Conservation (phyloP, 768 basidiomycete genomes). For the Clathrus columnatus region DNA sequence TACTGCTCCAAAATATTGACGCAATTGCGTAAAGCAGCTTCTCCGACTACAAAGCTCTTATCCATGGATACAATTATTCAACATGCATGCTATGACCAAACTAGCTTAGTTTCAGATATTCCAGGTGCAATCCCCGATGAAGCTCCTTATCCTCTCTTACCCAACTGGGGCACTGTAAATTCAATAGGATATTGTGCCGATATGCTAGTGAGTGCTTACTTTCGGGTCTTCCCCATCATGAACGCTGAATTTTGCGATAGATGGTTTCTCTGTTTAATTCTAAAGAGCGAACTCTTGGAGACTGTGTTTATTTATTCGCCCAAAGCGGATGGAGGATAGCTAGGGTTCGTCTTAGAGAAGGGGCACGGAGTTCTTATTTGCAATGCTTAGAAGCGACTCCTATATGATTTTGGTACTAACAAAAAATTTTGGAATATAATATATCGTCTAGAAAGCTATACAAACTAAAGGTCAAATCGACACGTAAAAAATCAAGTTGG, state of each 20-base stretch:
- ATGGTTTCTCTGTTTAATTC: constrained; percentile 64
- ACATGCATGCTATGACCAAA: constrained; percentile 15
- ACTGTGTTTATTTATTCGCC: constrained; percentile 43
- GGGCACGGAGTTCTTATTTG: not conserved
- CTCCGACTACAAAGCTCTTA: constrained; percentile 20
- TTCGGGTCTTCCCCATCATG: not conserved
- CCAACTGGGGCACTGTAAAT: constrained; percentile 67
- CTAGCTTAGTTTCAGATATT: not conserved
- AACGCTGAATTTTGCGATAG: constrained; percentile 26
- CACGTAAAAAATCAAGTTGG: too few relatives aligned
- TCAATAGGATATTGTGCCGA: constrained; percentile 67
- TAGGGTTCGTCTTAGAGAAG: not conserved
- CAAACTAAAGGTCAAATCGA: too few relatives aligned
- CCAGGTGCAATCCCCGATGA: constrained; percentile 27
- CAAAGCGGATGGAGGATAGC: constrained; percentile 54
- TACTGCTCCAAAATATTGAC: constrained; percentile 18
- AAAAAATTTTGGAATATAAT: too few relatives aligned
- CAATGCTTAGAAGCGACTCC: not conserved
- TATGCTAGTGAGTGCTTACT: constrained; percentile 38
- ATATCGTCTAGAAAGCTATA: too few relatives aligned
- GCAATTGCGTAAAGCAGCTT: constrained; percentile 22
- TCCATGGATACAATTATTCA: constrained; percentile 17
- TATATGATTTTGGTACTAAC: not conserved
- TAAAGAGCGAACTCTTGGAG: constrained; percentile 62
- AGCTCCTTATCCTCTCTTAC: constrained; percentile 52